Percentiles rank a stretch among this genome's conserved stretches.
phyloP scores from a whole-genome alignment of 2,329 filamentous ascomycete genomes.

The Diaporthe sp. region DNA sequence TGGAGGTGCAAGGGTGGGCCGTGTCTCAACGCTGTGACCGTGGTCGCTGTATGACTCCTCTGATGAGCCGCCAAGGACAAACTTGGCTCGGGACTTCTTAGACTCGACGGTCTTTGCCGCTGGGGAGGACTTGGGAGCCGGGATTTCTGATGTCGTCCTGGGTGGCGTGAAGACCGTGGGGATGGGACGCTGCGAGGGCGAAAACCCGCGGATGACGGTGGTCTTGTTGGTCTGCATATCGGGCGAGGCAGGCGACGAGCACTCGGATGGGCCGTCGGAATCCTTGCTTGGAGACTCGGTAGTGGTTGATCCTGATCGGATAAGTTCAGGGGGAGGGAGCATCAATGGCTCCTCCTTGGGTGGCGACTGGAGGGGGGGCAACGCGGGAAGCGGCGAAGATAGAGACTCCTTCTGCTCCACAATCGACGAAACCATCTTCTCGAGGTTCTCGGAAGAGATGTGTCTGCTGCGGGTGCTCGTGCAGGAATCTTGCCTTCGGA shows the following conservation, averaged over 20 bases:
- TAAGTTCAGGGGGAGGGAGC: constrained; percentile 47
- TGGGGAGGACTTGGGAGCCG: constrained; percentile 69
- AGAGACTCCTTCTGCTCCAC: constrained; percentile 87
- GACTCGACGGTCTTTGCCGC: constrained; percentile 76
- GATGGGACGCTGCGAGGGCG: constrained; percentile 75
- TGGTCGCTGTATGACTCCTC: constrained; percentile 78
- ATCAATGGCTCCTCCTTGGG: constrained; percentile 56
- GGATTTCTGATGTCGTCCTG: constrained; percentile 68
- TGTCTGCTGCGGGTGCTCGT: constrained; percentile 79
- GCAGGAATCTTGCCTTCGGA: constrained; percentile 78
- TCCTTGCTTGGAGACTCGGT: constrained; percentile 67
- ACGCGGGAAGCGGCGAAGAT: constrained; percentile 63
- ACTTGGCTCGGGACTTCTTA: constrained; percentile 72
- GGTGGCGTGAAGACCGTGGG: constrained; percentile 60
- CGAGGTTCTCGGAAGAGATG: constrained; percentile 91
- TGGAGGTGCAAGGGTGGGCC: constrained; percentile 48
- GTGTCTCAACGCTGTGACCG: constrained; percentile 57
- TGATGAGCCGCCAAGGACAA: constrained; percentile 83
- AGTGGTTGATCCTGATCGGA: constrained; percentile 57
- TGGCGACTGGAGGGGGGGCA: constrained; percentile 52
- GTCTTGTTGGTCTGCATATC: constrained; percentile 67
- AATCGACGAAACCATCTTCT: constrained; percentile 94
- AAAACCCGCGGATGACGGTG: constrained; percentile 89
- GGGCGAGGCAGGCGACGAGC: constrained; percentile 49
- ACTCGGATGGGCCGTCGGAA: constrained; percentile 69